Conservation (phyloP, 179 eudicot genomes). For the Silene coronaria region DNA sequence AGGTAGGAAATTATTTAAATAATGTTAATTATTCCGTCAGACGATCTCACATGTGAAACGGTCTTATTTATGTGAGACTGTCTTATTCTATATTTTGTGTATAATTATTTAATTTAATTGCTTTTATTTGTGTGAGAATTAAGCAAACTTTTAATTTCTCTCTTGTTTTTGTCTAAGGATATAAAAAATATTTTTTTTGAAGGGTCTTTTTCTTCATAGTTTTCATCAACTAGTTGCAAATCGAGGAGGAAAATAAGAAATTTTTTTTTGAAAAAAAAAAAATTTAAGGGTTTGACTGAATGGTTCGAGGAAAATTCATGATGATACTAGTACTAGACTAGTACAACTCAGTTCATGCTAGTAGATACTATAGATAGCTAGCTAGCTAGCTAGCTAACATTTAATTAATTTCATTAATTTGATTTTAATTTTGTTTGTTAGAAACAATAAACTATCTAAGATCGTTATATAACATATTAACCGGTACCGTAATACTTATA, state of each 20-base stretch:
- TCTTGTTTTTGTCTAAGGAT: neutral
- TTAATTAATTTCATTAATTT: neutral
- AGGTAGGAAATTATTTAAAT: neutral
- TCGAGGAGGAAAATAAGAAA: slow-evolving; percentile 30
- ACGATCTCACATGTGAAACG: too few species aligned
- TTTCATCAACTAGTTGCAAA: slow-evolving; percentile 34
- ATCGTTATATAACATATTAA: neutral
- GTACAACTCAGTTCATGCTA: neutral
- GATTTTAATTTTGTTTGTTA: neutral
- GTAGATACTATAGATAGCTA: slow-evolving; percentile 3
- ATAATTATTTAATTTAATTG: neutral
- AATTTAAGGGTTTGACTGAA: slow-evolving; percentile 25
- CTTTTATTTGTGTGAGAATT: neutral
- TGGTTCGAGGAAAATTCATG: slow-evolving; percentile 16
- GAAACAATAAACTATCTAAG: neutral
- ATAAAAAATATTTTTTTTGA: slow-evolving; percentile 5
- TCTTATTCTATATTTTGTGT: too few species aligned
- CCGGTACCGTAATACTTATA: too few species aligned
- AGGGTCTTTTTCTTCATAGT: slow-evolving; percentile 32
- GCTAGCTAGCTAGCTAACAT: slow-evolving; percentile 3
- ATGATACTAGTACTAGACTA: slow-evolving; percentile 14
- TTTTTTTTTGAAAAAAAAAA: neutral
- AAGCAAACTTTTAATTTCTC: neutral
- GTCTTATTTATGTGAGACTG: too few species aligned
- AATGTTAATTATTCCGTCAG: too few species aligned